Evolutionary conservation across 116 monocot species (phyloP).

Genomic region (Posidonia oceanica): DNA sequence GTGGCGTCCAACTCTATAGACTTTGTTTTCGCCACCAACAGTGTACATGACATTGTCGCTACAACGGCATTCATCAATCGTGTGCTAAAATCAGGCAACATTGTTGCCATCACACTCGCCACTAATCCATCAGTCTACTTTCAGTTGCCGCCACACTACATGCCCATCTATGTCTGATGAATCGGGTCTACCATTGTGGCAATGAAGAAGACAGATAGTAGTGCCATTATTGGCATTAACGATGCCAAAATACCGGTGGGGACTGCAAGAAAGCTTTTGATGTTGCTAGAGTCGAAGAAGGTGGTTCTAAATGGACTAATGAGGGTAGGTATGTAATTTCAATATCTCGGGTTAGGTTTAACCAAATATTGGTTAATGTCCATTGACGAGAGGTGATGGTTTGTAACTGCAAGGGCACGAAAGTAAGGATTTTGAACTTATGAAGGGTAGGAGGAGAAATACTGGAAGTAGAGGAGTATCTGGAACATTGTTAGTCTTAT

Average conservation of each 20-base stretch:
- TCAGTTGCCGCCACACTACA: conserved; percentile 9
- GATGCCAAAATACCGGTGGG: not conserved
- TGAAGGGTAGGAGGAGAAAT: too few relatives aligned
- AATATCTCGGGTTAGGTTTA: too few relatives aligned
- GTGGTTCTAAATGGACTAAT: conserved; percentile 24
- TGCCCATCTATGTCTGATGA: conserved; percentile 8
- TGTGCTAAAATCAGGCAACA: conserved; percentile 8
- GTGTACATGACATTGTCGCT: not conserved
- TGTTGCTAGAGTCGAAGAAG: conserved; percentile 25
- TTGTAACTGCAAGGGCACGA: too few relatives aligned
- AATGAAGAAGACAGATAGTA: conserved; percentile 2
- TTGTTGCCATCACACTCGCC: conserved; percentile 4
- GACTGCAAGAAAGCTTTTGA: conserved; percentile 24
- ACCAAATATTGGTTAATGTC: too few relatives aligned
- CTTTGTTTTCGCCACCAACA: conserved; percentile 9
- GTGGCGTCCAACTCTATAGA: conserved; percentile 9
- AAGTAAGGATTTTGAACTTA: too few relatives aligned
- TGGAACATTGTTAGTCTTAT: too few relatives aligned
- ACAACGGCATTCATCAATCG: conserved; percentile 10
- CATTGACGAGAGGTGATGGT: too few relatives aligned
- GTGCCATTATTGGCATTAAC: too few relatives aligned
- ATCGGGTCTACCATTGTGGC: conserved; percentile 16
- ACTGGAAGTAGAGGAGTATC: too few relatives aligned
- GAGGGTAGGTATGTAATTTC: too few relatives aligned
- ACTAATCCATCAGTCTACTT: not conserved